Percentiles rank a stretch among this genome's conserved stretches.
These are phyloP conservation scores for Elsinoe australis DNA, from an alignment of 2,329 filamentous ascomycete species.

Conservation along the genomic window DNA sequence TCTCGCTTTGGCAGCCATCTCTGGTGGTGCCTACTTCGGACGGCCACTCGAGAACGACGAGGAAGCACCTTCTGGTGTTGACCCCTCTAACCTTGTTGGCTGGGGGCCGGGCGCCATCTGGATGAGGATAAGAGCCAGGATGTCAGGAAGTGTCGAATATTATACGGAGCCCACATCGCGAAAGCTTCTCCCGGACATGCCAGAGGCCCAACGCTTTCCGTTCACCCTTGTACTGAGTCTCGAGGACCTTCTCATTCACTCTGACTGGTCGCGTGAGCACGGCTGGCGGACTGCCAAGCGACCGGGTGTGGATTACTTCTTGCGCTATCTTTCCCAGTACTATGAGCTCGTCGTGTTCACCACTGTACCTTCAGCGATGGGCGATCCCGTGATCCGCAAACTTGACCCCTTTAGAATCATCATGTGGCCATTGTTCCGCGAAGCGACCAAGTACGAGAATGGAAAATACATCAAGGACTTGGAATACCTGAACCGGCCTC, in stretches of 20 bases:
- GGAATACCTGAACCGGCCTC: slow-evolving; percentile 92
- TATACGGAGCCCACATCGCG: slow-evolving; percentile 94
- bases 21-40: slow-evolving; percentile 66
- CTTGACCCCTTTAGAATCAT: slow-evolving; percentile 92
- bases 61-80: slow-evolving; percentile 48
- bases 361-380: slow-evolving; percentile 72
- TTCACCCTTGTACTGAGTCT: slow-evolving; percentile 89
- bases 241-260: slow-evolving; percentile 90
- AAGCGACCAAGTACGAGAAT: slow-evolving; percentile 94
- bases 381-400: slow-evolving; percentile 82
- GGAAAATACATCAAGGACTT: slow-evolving; percentile 98
- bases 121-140: slow-evolving; percentile 67
- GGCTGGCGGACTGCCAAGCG: slow-evolving; percentile 94
- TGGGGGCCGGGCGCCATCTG: slow-evolving; percentile 72
- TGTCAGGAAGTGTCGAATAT: slow-evolving; percentile 71
- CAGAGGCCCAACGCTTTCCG: slow-evolving; percentile 72
- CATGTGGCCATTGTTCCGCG: slow-evolving; percentile 87
- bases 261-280: slow-evolving; percentile 87
- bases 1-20: slow-evolving; percentile 49
- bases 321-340: slow-evolving; percentile 94
- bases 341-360: slow-evolving; percentile 98
- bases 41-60: slow-evolving; percentile 77
- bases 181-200: slow-evolving; percentile 76
- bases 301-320: slow-evolving; percentile 92
- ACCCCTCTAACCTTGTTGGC: slow-evolving; percentile 64